A percentile compares a stretch with the other conserved stretches of the same genome.
phyloP scores from a whole-genome alignment of 331 rosid species.

The Phaseolus coccineus region DNA sequence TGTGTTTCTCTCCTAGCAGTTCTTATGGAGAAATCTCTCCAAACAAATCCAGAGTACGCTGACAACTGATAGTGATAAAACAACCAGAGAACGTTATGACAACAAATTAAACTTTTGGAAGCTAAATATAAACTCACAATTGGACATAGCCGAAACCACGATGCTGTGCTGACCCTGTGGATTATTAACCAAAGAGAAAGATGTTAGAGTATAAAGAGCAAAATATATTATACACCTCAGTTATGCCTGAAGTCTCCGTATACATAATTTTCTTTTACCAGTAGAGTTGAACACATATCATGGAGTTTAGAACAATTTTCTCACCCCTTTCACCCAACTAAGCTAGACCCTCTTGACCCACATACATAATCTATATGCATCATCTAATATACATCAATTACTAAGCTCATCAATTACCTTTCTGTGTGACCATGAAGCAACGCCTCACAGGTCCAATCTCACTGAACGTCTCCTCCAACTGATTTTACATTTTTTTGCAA shows the following conservation, averaged over 20 bases:
- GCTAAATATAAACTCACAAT: conserved; percentile 69
- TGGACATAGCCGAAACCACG: conserved; percentile 87
- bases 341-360: too few species aligned
- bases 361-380: too few species aligned
- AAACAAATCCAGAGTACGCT: not conserved
- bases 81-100: not conserved
- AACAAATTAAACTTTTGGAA: not conserved
- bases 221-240: not conserved
- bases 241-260: not conserved
- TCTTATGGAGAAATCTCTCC: too few species aligned
- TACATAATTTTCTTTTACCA: not conserved
- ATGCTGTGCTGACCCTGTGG: conserved; percentile 78
- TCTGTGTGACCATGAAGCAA: conserved; percentile 82
- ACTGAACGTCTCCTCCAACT: conserved; percentile 89
- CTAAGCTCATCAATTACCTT: conserved; percentile 53
- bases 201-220: not conserved
- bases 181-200: conserved; percentile 37
- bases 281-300: too few species aligned
- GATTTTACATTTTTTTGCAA: conserved; percentile 25
- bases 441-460: conserved; percentile 93
- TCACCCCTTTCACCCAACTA: too few species aligned
- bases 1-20: too few species aligned
- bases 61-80: conserved; percentile 17
- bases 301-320: too few species aligned
- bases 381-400: not conserved